Evolutionary conservation across 352 stramenopile genomes (phyloP).

Genomic region (Pythium vanterpoolii): DNA sequence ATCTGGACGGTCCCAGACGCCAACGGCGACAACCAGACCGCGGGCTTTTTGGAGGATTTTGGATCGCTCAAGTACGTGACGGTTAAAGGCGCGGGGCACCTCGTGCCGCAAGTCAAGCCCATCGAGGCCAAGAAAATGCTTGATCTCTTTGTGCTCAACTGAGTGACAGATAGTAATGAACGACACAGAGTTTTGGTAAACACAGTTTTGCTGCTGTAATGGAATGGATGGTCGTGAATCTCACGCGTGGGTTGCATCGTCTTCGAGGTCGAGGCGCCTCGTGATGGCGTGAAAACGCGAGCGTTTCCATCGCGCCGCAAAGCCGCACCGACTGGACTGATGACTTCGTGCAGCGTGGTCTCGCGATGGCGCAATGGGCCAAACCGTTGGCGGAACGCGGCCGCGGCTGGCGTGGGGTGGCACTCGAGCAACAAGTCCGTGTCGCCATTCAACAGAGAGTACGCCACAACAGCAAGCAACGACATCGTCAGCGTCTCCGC

Average conservation of each 20-base stretch:
- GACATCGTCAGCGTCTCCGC: neutral
- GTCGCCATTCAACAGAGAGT: slow-evolving; percentile 12
- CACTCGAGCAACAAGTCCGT: slow-evolving; percentile 6
- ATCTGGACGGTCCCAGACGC: slow-evolving; percentile 34
- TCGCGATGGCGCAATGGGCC: neutral
- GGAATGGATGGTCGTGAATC: neutral
- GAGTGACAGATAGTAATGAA: too few species aligned
- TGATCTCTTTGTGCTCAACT: slow-evolving; percentile 61
- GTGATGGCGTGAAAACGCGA: slow-evolving; percentile 8
- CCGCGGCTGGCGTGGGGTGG: neutral
- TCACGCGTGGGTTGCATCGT: neutral
- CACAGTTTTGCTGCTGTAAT: neutral
- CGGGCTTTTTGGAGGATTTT: slow-evolving; percentile 82
- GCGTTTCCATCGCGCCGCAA: slow-evolving; percentile 5
- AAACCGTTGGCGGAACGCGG: neutral
- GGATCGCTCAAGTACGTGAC: slow-evolving; percentile 86
- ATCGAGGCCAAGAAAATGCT: slow-evolving; percentile 68
- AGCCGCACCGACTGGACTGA: neutral
- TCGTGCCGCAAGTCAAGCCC: slow-evolving; percentile 85
- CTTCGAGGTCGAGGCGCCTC: slow-evolving; percentile 4
- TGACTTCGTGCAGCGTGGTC: neutral
- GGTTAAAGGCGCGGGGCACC: slow-evolving; percentile 88
- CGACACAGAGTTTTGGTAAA: neutral
- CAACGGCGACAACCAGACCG: slow-evolving; percentile 60
- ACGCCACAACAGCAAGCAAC: slow-evolving; percentile 3